Evolutionary conservation across 257 asterid genomes (phyloP).

Genomic region (Lycium barbarum): DNA sequence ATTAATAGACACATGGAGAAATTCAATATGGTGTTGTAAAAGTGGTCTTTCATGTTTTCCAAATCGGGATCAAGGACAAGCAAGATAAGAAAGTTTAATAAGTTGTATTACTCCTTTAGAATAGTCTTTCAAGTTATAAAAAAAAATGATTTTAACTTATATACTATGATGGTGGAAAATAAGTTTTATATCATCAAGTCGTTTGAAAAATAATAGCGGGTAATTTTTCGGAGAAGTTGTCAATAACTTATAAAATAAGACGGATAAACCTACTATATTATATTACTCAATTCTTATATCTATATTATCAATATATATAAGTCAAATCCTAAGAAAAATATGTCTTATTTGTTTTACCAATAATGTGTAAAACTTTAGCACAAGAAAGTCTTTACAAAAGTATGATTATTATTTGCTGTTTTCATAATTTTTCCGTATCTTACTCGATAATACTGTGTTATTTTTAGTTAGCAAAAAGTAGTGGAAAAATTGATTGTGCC

Average conservation of each 20-base stretch:
- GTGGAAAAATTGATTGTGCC: background rate
- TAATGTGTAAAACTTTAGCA: background rate
- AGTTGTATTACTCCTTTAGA: background rate
- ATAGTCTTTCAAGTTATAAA: background rate
- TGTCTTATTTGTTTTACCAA: too few relatives aligned
- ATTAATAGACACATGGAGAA: slow-evolving; percentile 37
- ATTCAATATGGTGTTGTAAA: slow-evolving; percentile 20
- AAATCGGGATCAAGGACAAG: background rate
- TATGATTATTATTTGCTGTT: background rate
- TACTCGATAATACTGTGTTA: background rate
- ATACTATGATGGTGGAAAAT: background rate
- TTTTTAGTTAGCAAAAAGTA: background rate
- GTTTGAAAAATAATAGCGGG: background rate
- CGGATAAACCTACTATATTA: too few relatives aligned
- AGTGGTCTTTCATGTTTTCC: slow-evolving; percentile 30
- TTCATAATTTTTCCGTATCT: slow-evolving; percentile 10
- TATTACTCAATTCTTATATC: too few relatives aligned
- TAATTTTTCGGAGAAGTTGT: too few relatives aligned
- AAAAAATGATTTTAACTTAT: background rate
- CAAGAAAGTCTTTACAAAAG: background rate
- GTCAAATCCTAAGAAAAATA: background rate
- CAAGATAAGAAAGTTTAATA: background rate
- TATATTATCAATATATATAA: background rate
- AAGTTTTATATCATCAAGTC: background rate
- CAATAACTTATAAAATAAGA: too few relatives aligned